Conservation (phyloP, 352 stramenopile species). For the Globisporangium alternatum region DNA sequence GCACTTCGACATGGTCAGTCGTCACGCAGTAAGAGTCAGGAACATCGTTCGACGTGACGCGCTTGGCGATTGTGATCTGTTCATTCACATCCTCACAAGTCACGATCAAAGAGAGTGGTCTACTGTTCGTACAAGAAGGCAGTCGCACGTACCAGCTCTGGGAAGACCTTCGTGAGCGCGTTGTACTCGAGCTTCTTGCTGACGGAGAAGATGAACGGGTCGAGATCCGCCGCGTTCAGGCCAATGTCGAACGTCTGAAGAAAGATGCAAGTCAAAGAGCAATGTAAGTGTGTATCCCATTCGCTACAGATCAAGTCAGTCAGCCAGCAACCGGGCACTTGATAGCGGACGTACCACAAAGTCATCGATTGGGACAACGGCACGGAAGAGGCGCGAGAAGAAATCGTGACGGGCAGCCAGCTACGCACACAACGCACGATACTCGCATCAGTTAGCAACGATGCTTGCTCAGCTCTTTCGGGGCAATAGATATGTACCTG, state of each 20-base stretch:
- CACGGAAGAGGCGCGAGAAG: constrained; percentile 47
- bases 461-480: background rate
- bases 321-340: background rate
- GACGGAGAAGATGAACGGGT: constrained; percentile 70
- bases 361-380: constrained; percentile 32
- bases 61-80: constrained; percentile 67
- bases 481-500: constrained; percentile 27
- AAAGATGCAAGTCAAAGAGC: background rate
- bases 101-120: background rate
- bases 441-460: background rate
- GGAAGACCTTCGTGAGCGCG: constrained; percentile 61
- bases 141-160: constrained; percentile 47
- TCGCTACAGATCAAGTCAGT: background rate
- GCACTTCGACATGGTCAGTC: constrained; percentile 61
- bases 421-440: constrained; percentile 15
- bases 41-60: constrained; percentile 47
- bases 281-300: background rate
- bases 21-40: constrained; percentile 63
- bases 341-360: constrained; percentile 9
- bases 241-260: constrained; percentile 66
- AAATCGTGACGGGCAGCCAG: constrained; percentile 60
- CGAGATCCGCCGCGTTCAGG: constrained; percentile 49
- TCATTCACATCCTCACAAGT: background rate
- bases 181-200: constrained; percentile 77
- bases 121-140: background rate